These are phyloP conservation scores for Bipolaris oryzae DNA, from an alignment of 2,329 filamentous ascomycete species.

Conservation along the genomic window DNA sequence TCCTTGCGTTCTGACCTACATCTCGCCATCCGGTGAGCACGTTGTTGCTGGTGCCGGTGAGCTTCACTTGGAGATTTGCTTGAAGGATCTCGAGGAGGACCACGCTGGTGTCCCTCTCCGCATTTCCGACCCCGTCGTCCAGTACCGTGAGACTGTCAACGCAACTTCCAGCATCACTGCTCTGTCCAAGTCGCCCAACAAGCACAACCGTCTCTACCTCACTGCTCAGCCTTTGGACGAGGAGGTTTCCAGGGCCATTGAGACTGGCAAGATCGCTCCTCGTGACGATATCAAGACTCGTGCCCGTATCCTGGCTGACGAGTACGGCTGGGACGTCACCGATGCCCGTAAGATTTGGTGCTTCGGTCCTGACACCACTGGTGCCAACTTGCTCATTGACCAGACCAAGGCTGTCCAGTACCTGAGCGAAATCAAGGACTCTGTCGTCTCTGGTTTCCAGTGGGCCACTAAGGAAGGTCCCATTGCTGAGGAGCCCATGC, in stretches of 20 bases:
- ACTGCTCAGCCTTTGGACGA: slow-evolving; percentile 87
- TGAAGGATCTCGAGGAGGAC: slow-evolving; percentile 99
- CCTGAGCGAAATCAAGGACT: slow-evolving; percentile 99
- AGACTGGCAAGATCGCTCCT: slow-evolving; percentile 86
- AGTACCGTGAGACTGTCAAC: slow-evolving; percentile 96
- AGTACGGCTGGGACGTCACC: slow-evolving; percentile 98
- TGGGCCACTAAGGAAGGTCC: slow-evolving; percentile 99
- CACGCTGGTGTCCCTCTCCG: slow-evolving; percentile 98
- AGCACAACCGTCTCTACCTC: slow-evolving; percentile 99
- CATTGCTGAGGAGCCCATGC: slow-evolving; percentile 97
- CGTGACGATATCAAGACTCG: slow-evolving; percentile 99
- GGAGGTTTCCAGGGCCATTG: slow-evolving; percentile 89
- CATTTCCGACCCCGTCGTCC: slow-evolving; percentile 97
- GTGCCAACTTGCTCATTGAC: slow-evolving; percentile 97
- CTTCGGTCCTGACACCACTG: slow-evolving; percentile 97
- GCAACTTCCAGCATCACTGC: slow-evolving; percentile 90
- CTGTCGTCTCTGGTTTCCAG: slow-evolving; percentile 99
- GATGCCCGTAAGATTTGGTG: slow-evolving; percentile 99
- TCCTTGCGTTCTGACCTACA: slow-evolving; percentile 92
- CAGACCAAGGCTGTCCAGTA: slow-evolving; percentile 99
- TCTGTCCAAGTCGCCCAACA: slow-evolving; percentile 99
- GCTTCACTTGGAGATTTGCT: slow-evolving; percentile 99
- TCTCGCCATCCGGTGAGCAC: slow-evolving; percentile 95
- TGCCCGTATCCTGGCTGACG: slow-evolving; percentile 93
- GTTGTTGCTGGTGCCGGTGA: slow-evolving; percentile 99